These are phyloP conservation scores for Eutypella sp. DNA, from an alignment of 2,329 filamentous ascomycete genomes.

Conservation along the genomic window DNA sequence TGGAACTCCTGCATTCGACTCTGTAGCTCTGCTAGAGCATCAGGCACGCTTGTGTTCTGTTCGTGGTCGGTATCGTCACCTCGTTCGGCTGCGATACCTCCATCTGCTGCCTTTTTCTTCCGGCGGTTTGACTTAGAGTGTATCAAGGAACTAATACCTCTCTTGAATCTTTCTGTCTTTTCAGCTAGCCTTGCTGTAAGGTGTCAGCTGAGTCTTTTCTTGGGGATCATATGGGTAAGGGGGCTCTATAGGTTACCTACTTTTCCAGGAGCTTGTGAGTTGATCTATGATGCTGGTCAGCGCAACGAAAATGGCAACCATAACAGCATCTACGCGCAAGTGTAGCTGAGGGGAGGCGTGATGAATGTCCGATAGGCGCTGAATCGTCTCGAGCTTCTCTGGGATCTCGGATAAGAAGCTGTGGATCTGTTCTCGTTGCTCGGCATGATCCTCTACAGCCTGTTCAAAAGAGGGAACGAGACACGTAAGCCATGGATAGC, in stretches of 20 bases:
- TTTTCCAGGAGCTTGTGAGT: conserved; percentile 1
- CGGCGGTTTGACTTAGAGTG: background rate
- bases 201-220: background rate
- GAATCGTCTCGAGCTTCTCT: conserved; percentile 6
- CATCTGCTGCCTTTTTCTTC: background rate
- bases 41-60: background rate
- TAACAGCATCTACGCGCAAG: conserved; percentile 2
- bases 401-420: conserved; percentile 8
- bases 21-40: conserved; percentile 6
- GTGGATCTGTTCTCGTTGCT: conserved; percentile 6
- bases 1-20: conserved; percentile 6
- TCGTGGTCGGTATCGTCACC: background rate
- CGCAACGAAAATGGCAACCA: conserved; percentile 11
- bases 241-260: background rate
- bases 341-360: conserved; percentile 4
- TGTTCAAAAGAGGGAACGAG: background rate
- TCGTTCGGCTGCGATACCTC: background rate
- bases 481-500: background rate
- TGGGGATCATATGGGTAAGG: background rate
- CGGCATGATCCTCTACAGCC: conserved; percentile 10
- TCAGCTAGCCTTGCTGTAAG: background rate
- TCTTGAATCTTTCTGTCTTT: background rate
- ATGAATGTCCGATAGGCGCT: conserved; percentile 7
- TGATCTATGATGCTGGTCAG: conserved; percentile 9
- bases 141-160: background rate